Evolutionary conservation across 257 asterid genomes (phyloP).

Genomic region (Solanum chiquidenum): DNA sequence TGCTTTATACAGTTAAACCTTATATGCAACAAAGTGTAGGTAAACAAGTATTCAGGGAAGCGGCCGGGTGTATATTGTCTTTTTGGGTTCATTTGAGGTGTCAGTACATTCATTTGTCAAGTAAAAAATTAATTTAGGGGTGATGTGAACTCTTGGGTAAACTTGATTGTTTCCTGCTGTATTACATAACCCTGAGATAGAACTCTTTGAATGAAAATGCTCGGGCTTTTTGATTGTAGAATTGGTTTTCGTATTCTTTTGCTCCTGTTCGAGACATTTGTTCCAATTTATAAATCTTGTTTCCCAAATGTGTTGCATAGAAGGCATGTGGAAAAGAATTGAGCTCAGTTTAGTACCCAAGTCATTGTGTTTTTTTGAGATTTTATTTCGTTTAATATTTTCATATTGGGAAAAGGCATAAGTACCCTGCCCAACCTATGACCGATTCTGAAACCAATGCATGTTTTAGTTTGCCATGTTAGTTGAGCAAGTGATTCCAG

Average conservation of each 20-base stretch:
- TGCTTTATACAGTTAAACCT: background rate
- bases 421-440: background rate
- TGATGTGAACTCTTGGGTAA: background rate
- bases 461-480: background rate
- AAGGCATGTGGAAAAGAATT: background rate
- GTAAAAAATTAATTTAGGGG: background rate
- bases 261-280: background rate
- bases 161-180: background rate
- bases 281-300: background rate
- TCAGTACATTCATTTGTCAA: background rate
- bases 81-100: background rate
- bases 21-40: background rate
- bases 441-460: background rate
- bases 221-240: background rate
- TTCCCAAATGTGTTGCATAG: background rate
- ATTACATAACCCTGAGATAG: background rate
- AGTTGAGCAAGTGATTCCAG: background rate
- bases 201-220: background rate
- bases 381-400: background rate
- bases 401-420: background rate
- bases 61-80: background rate
- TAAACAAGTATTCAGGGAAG: background rate
- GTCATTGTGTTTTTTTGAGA: background rate
- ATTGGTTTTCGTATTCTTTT: background rate
- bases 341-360: background rate